These are phyloP conservation scores for Fusarium avenaceum DNA, from an alignment of 2,329 filamentous ascomycete species.

Conservation along the genomic window DNA sequence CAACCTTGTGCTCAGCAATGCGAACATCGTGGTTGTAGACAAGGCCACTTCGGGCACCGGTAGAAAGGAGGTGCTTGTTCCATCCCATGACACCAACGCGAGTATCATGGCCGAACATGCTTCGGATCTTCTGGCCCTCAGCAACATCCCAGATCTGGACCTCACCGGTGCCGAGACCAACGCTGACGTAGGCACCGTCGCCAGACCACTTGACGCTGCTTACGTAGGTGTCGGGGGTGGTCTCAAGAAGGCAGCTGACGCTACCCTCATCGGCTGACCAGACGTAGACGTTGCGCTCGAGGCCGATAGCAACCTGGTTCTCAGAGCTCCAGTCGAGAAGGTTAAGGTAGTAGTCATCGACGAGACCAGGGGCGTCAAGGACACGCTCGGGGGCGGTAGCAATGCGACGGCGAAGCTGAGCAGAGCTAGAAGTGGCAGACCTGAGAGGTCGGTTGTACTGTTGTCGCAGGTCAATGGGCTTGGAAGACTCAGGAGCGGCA, in stretches of 20 bases:
- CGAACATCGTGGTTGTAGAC: slow-evolving; percentile 99
- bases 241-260: slow-evolving; percentile 90
- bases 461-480: slow-evolving; percentile 95
- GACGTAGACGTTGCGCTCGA: slow-evolving; percentile 97
- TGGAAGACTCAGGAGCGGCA: slow-evolving; percentile 95
- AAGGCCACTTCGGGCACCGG: slow-evolving; percentile 91
- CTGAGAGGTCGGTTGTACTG: slow-evolving; percentile 98
- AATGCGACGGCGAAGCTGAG: slow-evolving; percentile 91
- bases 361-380: slow-evolving; percentile 92
- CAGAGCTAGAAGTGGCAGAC: slow-evolving; percentile 77
- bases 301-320: slow-evolving; percentile 97
- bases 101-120: slow-evolving; percentile 97
- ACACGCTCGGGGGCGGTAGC: slow-evolving; percentile 96
- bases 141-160: slow-evolving; percentile 99
- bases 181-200: slow-evolving; percentile 95
- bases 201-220: slow-evolving; percentile 99
- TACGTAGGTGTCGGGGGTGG: slow-evolving; percentile 90
- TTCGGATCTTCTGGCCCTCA: slow-evolving; percentile 93
- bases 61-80: slow-evolving; percentile 98
- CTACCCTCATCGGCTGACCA: slow-evolving; percentile 97
- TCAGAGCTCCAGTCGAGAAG: slow-evolving; percentile 97
- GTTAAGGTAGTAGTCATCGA: slow-evolving; percentile 99
- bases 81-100: slow-evolving; percentile 98
- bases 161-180: slow-evolving; percentile 94
- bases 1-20: slow-evolving; percentile 96